Percentiles rank a stretch among this genome's conserved stretches.
These are phyloP conservation scores for Tephrocybe sp. DNA, from an alignment of 768 basidiomycete species.

Conservation along the genomic window DNA sequence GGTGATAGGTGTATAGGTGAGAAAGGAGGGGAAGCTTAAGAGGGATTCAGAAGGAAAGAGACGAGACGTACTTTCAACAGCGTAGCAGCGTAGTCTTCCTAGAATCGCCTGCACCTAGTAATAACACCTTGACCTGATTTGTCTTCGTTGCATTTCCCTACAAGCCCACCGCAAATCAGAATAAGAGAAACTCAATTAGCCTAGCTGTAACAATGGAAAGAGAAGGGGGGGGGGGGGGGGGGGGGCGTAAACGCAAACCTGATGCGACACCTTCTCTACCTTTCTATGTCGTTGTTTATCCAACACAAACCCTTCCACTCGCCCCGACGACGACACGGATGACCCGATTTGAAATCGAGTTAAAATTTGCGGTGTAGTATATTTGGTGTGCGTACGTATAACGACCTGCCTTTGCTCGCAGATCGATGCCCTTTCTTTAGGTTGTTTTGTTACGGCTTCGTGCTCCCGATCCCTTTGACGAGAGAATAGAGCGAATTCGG, in stretches of 20 bases:
- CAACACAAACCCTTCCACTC: slow-evolving; percentile 61
- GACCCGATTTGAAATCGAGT: slow-evolving; percentile 54
- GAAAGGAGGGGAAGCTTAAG: too few relatives aligned
- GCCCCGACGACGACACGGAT: slow-evolving; percentile 65
- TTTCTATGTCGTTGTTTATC: slow-evolving; percentile 64
- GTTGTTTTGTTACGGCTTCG: too few relatives aligned
- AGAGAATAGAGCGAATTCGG: too few relatives aligned
- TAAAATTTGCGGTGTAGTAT: too few relatives aligned
- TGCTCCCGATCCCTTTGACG: too few relatives aligned
- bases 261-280: slow-evolving; percentile 75
- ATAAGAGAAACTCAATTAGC: background rate
- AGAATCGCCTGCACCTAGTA: slow-evolving; percentile 91
- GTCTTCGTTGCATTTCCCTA: slow-evolving; percentile 76
- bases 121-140: slow-evolving; percentile 76
- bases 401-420: too few relatives aligned
- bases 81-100: slow-evolving; percentile 90
- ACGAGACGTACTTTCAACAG: slow-evolving; percentile 67
- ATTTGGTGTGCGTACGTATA: too few relatives aligned
- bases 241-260: too few relatives aligned
- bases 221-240: too few relatives aligned
- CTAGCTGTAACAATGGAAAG: too few relatives aligned
- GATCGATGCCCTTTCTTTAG: too few relatives aligned
- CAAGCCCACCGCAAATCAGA: background rate
- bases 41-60: background rate
- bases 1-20: background rate